Evolutionary conservation across 2,329 filamentous ascomycete genomes (phyloP).

Genomic region (Zarea fungicola): DNA sequence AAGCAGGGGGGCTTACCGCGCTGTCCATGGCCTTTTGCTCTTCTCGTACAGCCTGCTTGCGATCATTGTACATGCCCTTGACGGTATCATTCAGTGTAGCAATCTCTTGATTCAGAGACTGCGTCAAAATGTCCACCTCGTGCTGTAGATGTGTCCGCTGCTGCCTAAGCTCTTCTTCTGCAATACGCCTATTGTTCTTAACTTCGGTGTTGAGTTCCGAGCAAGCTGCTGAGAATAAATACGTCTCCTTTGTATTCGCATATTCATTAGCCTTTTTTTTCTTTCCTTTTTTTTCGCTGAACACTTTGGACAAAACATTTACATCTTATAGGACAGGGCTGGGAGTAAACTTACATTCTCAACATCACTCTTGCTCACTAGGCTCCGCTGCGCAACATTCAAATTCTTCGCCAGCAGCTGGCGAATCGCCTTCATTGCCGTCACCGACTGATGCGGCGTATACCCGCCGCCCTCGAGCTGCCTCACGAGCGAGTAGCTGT

Average conservation of each 20-base stretch:
- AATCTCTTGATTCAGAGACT: constrained; percentile 79
- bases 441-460: constrained; percentile 67
- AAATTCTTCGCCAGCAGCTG: constrained; percentile 72
- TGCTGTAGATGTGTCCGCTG: constrained; percentile 85
- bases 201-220: constrained; percentile 87
- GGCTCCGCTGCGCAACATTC: constrained; percentile 68
- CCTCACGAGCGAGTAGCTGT: constrained; percentile 84
- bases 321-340: too few species aligned
- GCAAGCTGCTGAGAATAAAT: constrained; percentile 90
- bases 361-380: constrained; percentile 87
- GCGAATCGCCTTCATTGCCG: constrained; percentile 88
- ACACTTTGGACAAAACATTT: too few species aligned
- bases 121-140: constrained; percentile 87
- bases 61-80: constrained; percentile 94
- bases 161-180: constrained; percentile 75
- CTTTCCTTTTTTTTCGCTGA: too few species aligned
- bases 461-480: constrained; percentile 72
- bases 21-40: constrained; percentile 83
- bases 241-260: constrained; percentile 71
- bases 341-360: constrained; percentile 68
- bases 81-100: constrained; percentile 79
- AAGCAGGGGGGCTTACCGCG: constrained; percentile 48
- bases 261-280: too few species aligned
- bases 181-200: constrained; percentile 66
- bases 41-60: constrained; percentile 85